A percentile compares a stretch with the other conserved stretches of the same genome.
Conservation (phyloP, 768 basidiomycete genomes). For the Suillus ampliporus region DNA sequence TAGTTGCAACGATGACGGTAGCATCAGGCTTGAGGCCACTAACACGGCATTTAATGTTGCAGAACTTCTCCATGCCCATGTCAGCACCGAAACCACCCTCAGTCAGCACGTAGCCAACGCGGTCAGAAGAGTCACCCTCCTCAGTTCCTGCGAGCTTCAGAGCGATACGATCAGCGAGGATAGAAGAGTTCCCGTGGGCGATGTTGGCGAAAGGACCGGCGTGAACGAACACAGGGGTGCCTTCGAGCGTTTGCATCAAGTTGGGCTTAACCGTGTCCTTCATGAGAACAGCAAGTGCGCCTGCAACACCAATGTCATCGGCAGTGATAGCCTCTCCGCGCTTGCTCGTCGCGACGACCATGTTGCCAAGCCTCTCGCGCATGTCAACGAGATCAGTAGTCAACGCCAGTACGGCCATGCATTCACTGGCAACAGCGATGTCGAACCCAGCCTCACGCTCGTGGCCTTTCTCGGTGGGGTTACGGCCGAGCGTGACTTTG, state of each 20-base stretch:
- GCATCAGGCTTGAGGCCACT: conserved; percentile 95
- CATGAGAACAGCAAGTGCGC: conserved; percentile 95
- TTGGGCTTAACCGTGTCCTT: conserved; percentile 99
- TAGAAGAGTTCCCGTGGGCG: conserved; percentile 97
- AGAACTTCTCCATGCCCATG: conserved; percentile 99
- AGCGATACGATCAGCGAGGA: conserved; percentile 96
- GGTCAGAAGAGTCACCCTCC: conserved; percentile 80
- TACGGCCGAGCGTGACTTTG: conserved; percentile 91
- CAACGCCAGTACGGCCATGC: conserved; percentile 96
- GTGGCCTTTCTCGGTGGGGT: conserved; percentile 86
- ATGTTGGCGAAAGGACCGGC: conserved; percentile 99
- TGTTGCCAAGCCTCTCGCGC: conserved; percentile 89
- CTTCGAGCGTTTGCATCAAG: conserved; percentile 98
- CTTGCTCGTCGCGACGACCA: conserved; percentile 97
- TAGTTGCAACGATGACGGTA: conserved; percentile 94
- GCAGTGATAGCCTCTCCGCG: conserved; percentile 91
- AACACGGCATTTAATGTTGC: conserved; percentile 97
- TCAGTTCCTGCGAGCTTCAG: conserved; percentile 97
- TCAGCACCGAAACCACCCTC: conserved; percentile 99
- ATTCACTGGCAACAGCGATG: conserved; percentile 96
- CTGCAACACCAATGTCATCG: conserved; percentile 94
- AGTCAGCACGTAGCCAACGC: conserved; percentile 93
- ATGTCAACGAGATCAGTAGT: conserved; percentile 89
- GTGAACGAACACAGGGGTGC: conserved; percentile 98
- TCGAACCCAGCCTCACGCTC: conserved; percentile 93